Percentiles rank a stretch among this genome's conserved stretches.
Conservation (phyloP, 495 filamentous ascomycete genomes). For the Talaromyces liani region DNA sequence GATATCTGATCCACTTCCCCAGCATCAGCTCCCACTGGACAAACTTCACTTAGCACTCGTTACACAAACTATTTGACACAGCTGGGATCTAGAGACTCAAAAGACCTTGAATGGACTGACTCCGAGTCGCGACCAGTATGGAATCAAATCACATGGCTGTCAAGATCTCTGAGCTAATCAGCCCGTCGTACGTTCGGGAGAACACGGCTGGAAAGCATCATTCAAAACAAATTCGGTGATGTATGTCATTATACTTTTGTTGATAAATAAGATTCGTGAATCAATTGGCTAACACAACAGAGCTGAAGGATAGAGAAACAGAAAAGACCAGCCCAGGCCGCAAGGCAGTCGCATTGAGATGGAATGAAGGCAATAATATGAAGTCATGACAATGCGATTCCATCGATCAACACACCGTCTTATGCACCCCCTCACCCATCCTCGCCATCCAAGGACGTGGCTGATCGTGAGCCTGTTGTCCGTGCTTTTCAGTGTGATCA, state of each 20-base stretch:
- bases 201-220: background rate
- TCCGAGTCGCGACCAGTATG: background rate
- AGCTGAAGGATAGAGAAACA: background rate
- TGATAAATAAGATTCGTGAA: background rate
- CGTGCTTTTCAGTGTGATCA: background rate
- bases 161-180: background rate
- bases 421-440: conserved; percentile 7
- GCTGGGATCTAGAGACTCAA: background rate
- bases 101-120: background rate
- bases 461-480: background rate
- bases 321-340: background rate
- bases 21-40: background rate
- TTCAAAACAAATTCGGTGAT: background rate
- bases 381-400: background rate
- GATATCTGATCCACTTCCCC: background rate
- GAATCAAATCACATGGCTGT: background rate
- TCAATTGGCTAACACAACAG: background rate
- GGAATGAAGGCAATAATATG: background rate
- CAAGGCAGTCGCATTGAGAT: background rate
- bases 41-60: background rate
- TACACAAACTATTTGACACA: background rate
- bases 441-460: background rate
- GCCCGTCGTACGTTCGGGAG: background rate
- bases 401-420: conserved; percentile 5
- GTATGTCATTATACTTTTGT: background rate